A percentile compares a stretch with the other conserved stretches of the same genome.
Conservation (phyloP, 257 asterid species). For the Solanum lignicaule region DNA sequence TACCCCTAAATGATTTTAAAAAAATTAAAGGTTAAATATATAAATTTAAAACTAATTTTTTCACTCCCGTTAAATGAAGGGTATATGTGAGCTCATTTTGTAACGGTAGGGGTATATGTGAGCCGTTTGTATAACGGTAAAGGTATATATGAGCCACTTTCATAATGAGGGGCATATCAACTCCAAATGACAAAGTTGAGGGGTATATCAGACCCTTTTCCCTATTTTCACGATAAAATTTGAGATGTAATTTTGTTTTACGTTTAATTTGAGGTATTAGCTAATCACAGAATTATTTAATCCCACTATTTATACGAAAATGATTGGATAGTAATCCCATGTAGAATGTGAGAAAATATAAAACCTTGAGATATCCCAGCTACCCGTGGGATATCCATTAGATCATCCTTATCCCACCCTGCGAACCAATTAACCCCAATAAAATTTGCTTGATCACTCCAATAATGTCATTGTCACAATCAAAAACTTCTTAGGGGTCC, state of each 20-base stretch:
- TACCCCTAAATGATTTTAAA: no score
- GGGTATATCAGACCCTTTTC: no score
- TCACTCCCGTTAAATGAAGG: no score
- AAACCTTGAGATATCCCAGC: background rate
- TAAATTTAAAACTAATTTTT: no score
- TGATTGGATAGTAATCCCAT: background rate
- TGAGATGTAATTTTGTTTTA: background rate
- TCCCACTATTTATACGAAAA: background rate
- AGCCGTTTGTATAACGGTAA: no score
- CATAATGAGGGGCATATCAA: no score
- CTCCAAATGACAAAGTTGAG: no score
- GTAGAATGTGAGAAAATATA: background rate
- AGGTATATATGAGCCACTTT: no score
- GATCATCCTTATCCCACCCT: background rate
- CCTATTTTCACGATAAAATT: background rate
- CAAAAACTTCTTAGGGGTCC: background rate
- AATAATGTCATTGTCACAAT: background rate
- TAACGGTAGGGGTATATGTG: no score
- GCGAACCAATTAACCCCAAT: background rate
- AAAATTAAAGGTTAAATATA: no score
- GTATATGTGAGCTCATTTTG: no score
- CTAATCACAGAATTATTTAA: rapidly evolving
- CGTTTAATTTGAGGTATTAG: background rate
- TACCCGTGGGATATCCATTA: no score
- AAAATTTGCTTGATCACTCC: background rate